A percentile compares a stretch with the other conserved stretches of the same genome.
These are phyloP conservation scores for Cajanus cajan DNA, from an alignment of 306 rosid genomes.

Conservation along the genomic window DNA sequence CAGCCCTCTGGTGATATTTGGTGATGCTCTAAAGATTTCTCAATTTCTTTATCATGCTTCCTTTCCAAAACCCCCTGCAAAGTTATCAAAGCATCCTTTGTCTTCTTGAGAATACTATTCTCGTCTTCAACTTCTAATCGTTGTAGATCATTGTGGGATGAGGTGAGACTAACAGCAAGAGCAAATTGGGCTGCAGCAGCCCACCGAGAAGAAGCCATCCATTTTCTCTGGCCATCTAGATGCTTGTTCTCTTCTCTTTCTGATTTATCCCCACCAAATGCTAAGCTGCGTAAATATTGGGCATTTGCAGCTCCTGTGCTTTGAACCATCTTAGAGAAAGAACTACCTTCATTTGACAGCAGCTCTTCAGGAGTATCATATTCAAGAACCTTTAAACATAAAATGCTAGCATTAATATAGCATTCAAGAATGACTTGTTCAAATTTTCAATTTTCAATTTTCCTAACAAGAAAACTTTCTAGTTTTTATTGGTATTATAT, in stretches of 20 bases:
- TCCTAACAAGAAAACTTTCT: background rate
- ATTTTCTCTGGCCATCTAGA: slow-evolving; percentile 47
- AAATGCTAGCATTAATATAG: slow-evolving; percentile 10
- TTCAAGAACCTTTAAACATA: slow-evolving; percentile 61
- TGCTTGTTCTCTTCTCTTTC: slow-evolving; percentile 36
- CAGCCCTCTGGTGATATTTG: slow-evolving; percentile 59
- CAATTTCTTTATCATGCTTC: slow-evolving; percentile 66
- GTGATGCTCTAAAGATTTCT: slow-evolving; percentile 47
- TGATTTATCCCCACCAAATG: slow-evolving; percentile 39
- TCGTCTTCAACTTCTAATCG: slow-evolving; percentile 62
- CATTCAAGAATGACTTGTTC: background rate
- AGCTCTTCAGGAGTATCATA: slow-evolving; percentile 70
- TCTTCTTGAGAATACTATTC: slow-evolving; percentile 61
- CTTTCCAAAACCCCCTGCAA: slow-evolving; percentile 85
- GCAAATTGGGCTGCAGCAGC: slow-evolving; percentile 72
- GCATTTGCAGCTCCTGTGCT: slow-evolving; percentile 95
- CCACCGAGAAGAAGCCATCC: slow-evolving; percentile 76
- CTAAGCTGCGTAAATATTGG: slow-evolving; percentile 67
- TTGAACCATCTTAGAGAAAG: slow-evolving; percentile 81
- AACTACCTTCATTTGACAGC: slow-evolving; percentile 56
- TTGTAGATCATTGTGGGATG: slow-evolving; percentile 68
- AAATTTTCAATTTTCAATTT: slow-evolving; percentile 20
- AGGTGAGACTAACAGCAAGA: slow-evolving; percentile 65
- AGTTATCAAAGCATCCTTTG: slow-evolving; percentile 84
- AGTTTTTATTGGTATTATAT: background rate